These are phyloP conservation scores for Solanum corneliomulleri DNA, from an alignment of 257 asterid species.

Conservation along the genomic window DNA sequence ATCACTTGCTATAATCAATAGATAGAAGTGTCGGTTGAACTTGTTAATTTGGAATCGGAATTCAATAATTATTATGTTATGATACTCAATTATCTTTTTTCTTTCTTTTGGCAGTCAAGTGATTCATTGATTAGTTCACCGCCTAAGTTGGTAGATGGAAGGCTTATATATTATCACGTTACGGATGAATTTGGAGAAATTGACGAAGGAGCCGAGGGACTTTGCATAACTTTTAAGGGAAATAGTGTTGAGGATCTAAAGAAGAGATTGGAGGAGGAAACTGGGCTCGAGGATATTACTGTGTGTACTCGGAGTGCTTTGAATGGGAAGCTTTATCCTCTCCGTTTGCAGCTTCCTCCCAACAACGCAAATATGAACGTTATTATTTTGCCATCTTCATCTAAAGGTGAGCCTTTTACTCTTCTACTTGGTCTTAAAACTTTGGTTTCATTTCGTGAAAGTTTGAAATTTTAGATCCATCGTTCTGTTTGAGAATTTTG, in stretches of 20 bases:
- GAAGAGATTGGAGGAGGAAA: conserved; percentile 46
- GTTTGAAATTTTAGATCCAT: neutral
- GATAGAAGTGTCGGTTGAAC: neutral
- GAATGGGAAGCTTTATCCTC: conserved; percentile 83
- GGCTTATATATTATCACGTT: conserved; percentile 43
- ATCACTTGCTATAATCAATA: neutral
- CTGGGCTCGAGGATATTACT: conserved; percentile 45
- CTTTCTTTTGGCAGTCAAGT: conserved; percentile 45
- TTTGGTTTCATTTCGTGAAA: neutral
- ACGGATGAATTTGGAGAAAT: conserved; percentile 59
- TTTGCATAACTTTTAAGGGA: conserved; percentile 55
- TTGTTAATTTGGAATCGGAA: neutral
- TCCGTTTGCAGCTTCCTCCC: conserved; percentile 91
- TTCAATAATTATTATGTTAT: neutral
- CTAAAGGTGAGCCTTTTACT: conserved; percentile 29
- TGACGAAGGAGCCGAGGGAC: conserved; percentile 58
- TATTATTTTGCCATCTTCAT: conserved; percentile 51
- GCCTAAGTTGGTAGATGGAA: conserved; percentile 54
- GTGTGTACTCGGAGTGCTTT: conserved; percentile 72
- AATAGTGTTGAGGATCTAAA: conserved; percentile 45
- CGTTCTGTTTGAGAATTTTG: neutral
- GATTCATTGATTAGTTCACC: conserved; percentile 56
- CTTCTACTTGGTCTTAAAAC: neutral
- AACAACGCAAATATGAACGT: conserved; percentile 65
- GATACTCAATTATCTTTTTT: neutral